Base-by-base conservation (phyloP, 1,284 basidiomycete genomes). In the Microbotryum saponariae region DNA sequence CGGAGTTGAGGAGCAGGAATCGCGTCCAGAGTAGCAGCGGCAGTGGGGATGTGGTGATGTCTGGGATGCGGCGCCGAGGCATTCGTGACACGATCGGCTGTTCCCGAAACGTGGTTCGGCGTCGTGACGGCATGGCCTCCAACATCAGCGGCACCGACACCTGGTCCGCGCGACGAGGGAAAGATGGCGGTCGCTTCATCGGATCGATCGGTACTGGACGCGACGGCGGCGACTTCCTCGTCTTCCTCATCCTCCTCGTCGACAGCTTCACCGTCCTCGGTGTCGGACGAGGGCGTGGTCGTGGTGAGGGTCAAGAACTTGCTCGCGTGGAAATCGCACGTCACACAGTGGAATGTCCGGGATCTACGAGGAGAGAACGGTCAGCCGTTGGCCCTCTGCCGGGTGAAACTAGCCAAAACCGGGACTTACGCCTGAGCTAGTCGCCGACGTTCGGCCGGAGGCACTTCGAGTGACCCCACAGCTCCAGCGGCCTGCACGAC, bases 381-480 rank as follows among this genome's bases (percentile, higher is more conserved):
- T 57, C 25, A 50, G 56, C 20, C 10, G 46, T 14, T 25, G 7
- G 20, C 23, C 44, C 10, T 14, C 53, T 23, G 4, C 0, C 49
- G 0, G 52, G 45, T 23, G 58, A 45, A 54, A 51, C 56, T 2
- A 58, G 50, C 54, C 51, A 60, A n/a, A 60, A 53, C 6, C 46
- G 7, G 51, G 54, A 64, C 74, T 60, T 44, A 91, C 87, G 89
- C 70, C 58, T 78, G 78, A 9, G 92, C 91, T 25, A 97, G 79
- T 58, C 91, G 81, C 74, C 82, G 87, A 57, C 90, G 82, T 74
- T 96, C 91, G 8, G 81, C 79, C 29, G 82, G 76, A 8, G 89
- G 86, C 70, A 85, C 86, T 71, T 94, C 89, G 52, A 97, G 80
- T 3, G 89, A 90, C 6, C 91, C 92, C 46, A 96, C 86, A 18